phyloP scores from a whole-genome alignment of 441 rosid genomes.

The Cnidoscolus chayamansa region DNA sequence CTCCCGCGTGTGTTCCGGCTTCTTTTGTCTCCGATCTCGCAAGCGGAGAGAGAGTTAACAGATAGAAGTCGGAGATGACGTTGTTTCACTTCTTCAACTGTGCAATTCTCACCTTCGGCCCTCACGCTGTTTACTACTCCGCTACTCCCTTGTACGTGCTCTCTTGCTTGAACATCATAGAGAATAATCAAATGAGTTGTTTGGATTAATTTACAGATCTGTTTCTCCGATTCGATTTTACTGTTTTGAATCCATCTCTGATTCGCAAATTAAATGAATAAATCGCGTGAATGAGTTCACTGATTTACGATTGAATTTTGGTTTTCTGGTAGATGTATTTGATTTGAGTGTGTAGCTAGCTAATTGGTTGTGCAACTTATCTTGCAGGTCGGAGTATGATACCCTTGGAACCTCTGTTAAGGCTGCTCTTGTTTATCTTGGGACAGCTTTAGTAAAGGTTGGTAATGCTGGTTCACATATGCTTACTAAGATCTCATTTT shows the following conservation, averaged over 20 bases:
- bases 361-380: neutral
- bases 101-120: constrained; percentile 93
- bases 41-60: constrained; percentile 4
- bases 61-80: constrained; percentile 49
- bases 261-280: neutral
- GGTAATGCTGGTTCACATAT: constrained; percentile 4
- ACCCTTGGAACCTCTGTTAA: constrained; percentile 87
- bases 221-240: neutral
- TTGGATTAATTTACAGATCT: neutral
- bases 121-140: constrained; percentile 98
- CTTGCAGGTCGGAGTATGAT: constrained; percentile 80
- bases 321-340: neutral
- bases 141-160: constrained; percentile 75
- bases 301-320: too few species aligned
- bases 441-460: constrained; percentile 86
- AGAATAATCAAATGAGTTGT: neutral
- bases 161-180: neutral
- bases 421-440: constrained; percentile 80
- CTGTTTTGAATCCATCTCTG: neutral
- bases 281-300: neutral
- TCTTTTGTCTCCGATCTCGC: constrained; percentile 4
- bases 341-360: too few species aligned
- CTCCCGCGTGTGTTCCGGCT: neutral
- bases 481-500: neutral
- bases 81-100: constrained; percentile 96